phyloP scores from a whole-genome alignment of 805 yeast species.

The Candida nemodendra region DNA sequence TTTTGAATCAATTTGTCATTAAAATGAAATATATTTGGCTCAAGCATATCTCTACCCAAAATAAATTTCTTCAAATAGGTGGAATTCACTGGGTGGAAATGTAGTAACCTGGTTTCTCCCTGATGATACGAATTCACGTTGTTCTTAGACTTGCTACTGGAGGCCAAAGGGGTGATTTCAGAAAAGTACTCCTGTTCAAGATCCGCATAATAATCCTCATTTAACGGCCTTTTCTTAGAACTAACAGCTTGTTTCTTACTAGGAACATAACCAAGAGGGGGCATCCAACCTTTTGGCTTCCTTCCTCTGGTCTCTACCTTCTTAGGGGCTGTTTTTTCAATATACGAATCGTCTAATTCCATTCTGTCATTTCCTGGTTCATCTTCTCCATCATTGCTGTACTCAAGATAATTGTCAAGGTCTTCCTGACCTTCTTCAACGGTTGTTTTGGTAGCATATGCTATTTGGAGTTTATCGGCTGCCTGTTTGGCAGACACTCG shows the following conservation, averaged over 20 bases:
- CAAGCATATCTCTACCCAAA: slow-evolving; percentile 14
- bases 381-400: slow-evolving; percentile 4
- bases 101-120: slow-evolving; percentile 15
- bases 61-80: slow-evolving; percentile 12
- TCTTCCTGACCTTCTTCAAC: slow-evolving; percentile 7
- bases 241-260: slow-evolving; percentile 1
- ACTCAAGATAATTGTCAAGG: slow-evolving; percentile 9
- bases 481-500: slow-evolving; percentile 9
- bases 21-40: slow-evolving; percentile 17
- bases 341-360: slow-evolving; percentile 3
- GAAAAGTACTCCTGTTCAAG: slow-evolving; percentile 13
- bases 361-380: slow-evolving; percentile 13
- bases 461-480: slow-evolving; percentile 8
- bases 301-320: slow-evolving; percentile 11
- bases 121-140: slow-evolving; percentile 10
- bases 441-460: neutral
- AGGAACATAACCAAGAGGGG: slow-evolving; percentile 10
- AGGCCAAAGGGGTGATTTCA: slow-evolving; percentile 10
- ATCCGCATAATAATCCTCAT: slow-evolving; percentile 6
- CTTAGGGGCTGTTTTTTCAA: slow-evolving; percentile 1
- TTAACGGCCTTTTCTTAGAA: neutral
- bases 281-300: slow-evolving; percentile 18
- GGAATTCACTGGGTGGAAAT: slow-evolving; percentile 8
- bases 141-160: slow-evolving; percentile 14
- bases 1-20: slow-evolving; percentile 10